Evolutionary conservation across 139 green algal genomes (phyloP), one percentile per base, ranked within the genome.

Genomic region (Tetradesmus obliquus): DNA sequence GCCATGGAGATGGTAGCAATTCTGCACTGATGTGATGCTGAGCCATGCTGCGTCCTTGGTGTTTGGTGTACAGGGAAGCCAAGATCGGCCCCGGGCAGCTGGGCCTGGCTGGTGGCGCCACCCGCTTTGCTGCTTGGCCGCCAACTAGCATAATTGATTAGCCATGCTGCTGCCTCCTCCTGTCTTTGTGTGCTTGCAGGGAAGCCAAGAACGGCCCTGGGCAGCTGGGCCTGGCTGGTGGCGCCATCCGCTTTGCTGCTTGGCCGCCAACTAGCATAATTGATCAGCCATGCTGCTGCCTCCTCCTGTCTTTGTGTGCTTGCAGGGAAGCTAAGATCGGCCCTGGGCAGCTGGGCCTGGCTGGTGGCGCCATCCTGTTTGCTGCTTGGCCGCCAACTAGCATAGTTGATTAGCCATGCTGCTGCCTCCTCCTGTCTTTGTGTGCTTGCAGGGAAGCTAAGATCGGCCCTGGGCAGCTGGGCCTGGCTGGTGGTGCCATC

Each of bases 401-500:
- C 32, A 45, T 45, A 45, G 32, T 45, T 45, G 32, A 45, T 45
- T 45, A 45, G 32, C 32, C 32, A 45, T 45, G 32, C 32, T 45
- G 32, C 32, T 45, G 32, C 32, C 32, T 45, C 32, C 32, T 45
- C 57, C 57, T 66, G 57, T 66, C 8, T 3, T 72, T 10, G 10
- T 72, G 7, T 88, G 15, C 83, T 53, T 79, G 24, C 88, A 91
- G 88, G 32, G 53, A 94, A 17, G 94, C 94, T 5, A 84, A 94
- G 69, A 93, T 96, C 81, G 94, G 94, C n/a, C 94, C 94, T 71
- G 94, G 85, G 20, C 93, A 95, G 90, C 51, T 95, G 12, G 93
- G 89, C 13, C 76, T 96, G 32, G 94, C 93, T 19, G 91, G 74
- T 0, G 89, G 92, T 10, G 94, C 94, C 3, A 58, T 96, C 1